These are phyloP conservation scores for Dothistroma septosporum DNA, from an alignment of 2,329 filamentous ascomycete genomes.

Conservation along the genomic window DNA sequence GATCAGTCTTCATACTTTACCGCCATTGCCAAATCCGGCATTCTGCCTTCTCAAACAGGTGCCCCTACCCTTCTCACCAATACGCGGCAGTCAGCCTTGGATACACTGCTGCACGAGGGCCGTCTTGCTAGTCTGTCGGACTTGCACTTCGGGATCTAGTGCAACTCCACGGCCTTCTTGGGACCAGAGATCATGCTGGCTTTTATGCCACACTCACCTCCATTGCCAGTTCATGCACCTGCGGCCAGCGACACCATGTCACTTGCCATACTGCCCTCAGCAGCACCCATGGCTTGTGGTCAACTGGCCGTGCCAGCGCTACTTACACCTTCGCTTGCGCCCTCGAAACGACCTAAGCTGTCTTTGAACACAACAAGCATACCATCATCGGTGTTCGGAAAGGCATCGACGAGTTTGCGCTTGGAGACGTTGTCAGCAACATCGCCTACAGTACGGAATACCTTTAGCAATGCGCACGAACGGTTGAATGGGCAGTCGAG, in stretches of 20 bases:
- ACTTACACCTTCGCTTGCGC: slow-evolving; percentile 22
- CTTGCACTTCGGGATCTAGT: slow-evolving; percentile 1
- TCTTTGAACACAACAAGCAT: slow-evolving; percentile 55
- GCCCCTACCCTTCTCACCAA: background rate
- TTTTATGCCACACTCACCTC: slow-evolving; percentile 27
- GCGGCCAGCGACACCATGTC: slow-evolving; percentile 40
- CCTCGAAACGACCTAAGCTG: slow-evolving; percentile 53
- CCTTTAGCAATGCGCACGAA: slow-evolving; percentile 58
- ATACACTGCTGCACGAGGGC: slow-evolving; percentile 8
- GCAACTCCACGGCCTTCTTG: background rate
- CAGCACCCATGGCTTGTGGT: slow-evolving; percentile 28
- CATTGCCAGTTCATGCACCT: slow-evolving; percentile 27
- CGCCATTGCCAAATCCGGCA: slow-evolving; percentile 5
- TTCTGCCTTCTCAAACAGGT: slow-evolving; percentile 3
- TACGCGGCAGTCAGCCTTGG: slow-evolving; percentile 6
- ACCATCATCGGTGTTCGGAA: slow-evolving; percentile 47
- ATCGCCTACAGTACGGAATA: slow-evolving; percentile 59
- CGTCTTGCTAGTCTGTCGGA: background rate
- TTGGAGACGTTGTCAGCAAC: slow-evolving; percentile 52
- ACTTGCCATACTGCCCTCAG: slow-evolving; percentile 40
- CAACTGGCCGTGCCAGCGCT: slow-evolving; percentile 19
- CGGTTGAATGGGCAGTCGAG: slow-evolving; percentile 25
- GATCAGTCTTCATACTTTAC: slow-evolving; percentile 1
- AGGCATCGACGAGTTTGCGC: slow-evolving; percentile 51
- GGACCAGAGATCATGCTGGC: slow-evolving; percentile 30